A percentile compares a stretch with the other conserved stretches of the same genome.
Conservation (phyloP, 495 filamentous ascomycete genomes). For the Poronia punctata region DNA sequence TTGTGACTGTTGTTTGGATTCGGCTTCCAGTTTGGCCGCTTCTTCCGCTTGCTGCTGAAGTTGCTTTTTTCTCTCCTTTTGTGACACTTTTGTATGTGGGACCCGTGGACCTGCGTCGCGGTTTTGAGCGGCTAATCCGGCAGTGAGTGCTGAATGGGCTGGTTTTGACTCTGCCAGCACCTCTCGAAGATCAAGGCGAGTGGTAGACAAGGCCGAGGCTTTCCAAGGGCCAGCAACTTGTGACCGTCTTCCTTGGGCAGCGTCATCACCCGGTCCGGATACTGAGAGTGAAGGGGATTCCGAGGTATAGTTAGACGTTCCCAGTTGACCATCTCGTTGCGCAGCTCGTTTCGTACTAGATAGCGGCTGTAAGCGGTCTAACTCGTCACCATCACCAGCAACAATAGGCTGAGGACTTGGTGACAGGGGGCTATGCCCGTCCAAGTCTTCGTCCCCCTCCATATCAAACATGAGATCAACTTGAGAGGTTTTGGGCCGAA, state of each 20-base stretch:
- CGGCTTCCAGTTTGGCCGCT: conserved; percentile 40
- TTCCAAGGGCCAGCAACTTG: conserved; percentile 53
- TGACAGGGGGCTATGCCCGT: conserved; percentile 9
- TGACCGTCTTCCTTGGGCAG: conserved; percentile 6
- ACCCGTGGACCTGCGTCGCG: conserved; percentile 30
- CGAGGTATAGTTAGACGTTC: conserved; percentile 10
- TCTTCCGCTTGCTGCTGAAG: conserved; percentile 63
- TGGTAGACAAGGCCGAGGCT: conserved; percentile 42
- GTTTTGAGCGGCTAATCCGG: conserved; percentile 55
- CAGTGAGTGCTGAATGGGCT: conserved; percentile 61
- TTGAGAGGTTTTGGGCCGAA: conserved; percentile 57
- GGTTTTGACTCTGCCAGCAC: conserved; percentile 74
- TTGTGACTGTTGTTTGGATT: conserved; percentile 28
- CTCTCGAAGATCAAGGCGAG: conserved; percentile 71
- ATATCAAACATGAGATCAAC: conserved; percentile 89
- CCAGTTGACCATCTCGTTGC: conserved; percentile 21
- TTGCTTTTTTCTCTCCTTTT: conserved; percentile 83
- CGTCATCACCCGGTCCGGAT: conserved; percentile 2
- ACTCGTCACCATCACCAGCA: conserved; percentile 8
- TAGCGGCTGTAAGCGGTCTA: conserved; percentile 13
- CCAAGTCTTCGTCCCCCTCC: conserved; percentile 62
- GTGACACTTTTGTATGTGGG: conserved; percentile 58
- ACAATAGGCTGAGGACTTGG: conserved; percentile 9
- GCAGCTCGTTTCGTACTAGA: conserved; percentile 24
- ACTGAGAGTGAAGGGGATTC: conserved; percentile 4